Evolutionary conservation across 805 yeast species (phyloP), one percentile per base, ranked within the genome.

Genomic region (Jamesozyma gamospora): DNA sequence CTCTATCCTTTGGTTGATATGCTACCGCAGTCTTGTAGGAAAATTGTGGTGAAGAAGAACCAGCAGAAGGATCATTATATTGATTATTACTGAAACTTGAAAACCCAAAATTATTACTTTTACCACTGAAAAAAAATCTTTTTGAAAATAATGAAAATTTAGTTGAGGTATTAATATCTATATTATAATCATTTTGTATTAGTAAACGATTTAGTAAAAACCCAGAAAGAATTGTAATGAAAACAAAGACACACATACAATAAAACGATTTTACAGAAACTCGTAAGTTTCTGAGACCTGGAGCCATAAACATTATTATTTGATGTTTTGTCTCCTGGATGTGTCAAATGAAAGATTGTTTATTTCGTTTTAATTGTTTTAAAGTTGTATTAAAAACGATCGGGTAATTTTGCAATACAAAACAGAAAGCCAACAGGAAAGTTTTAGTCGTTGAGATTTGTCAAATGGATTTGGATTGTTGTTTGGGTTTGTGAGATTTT

Each of bases 1-100:
- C 77, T 40, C 92, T 63, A 50, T 76, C 79, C 53, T 83, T 83
- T 4, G 92, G 84, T 53, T 77, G 82, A 55, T 69, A 83, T 1
- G 87, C 82, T 14, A 82, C 83, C 0, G 85, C 74, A 12, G 78
- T 65, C 27, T 74, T 66, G 54, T 74, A 79, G 27, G 67, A 64
- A 36, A 66, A 55, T 28, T 40, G 40, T 15, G 50, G 53, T 19
- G 48, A 46, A 40, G 45, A 50, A 37, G 37, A 31, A 28, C 32
- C 37, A 24, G 32, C 32, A 13, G 37, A 31, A 10, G 39, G 19
- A 13, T 35, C 35, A 29, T 32, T 32, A 9, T 28, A 25, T 4
- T 39, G 26, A 26, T 39, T 39, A 19, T 27, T 36, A 19, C 28
- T 28, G 7, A 31, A 28, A 7, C 32, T 15, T 14, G 33, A 36